Base-by-base conservation (phyloP, 345 rosid genomes). In the Jatropha curcas region DNA sequence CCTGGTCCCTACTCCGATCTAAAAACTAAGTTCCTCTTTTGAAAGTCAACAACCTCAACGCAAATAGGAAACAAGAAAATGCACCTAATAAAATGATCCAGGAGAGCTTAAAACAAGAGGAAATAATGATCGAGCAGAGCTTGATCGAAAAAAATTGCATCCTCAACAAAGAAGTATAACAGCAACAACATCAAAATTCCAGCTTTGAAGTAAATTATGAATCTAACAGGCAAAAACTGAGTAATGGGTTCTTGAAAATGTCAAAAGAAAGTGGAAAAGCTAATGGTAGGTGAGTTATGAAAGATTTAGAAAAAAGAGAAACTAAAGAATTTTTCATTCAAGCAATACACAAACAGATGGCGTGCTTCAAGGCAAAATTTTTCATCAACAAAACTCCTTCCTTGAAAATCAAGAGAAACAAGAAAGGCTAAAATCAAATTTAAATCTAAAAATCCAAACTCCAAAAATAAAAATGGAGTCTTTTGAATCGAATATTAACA, bases 141-240 rank as follows among this genome's bases (percentile, higher is more conserved):
- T n/a, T n/a, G n/a, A n/a, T n/a, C n/a, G n/a, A n/a, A n/a, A n/a
- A n/a, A n/a, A n/a, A n/a, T n/a, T n/a, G 80, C 86, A 81, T 75
- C 25, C 71, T 76, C 45, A 33, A 35, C 20, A 4, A 58, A 62
- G 43, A 35, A 33, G 65, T 43, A 65, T 31, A 30, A 43, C 64
- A 27, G 41, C 68, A 27, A 4, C 24, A 52, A 68, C 13, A 48
- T 12, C 14, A n/a, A n/a, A n/a, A n/a, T n/a, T 8, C 8, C 19
- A 39, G 74, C 48, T 72, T 63, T 16, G n/a, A 60, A 62, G 73
- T 63, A 74, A 77, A 66, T 52, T 33, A n/a, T 52, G n/a, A 52
- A 56, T 37, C 20, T 41, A 8, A 19, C 12, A 34, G 43, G 35
- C 22, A 39, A 41, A 25, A 43, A 45, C 34, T 65, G 34, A 28